phyloP scores from a whole-genome alignment of 2,329 filamentous ascomycete species.

The Hymenoscyphus fraxineus region DNA sequence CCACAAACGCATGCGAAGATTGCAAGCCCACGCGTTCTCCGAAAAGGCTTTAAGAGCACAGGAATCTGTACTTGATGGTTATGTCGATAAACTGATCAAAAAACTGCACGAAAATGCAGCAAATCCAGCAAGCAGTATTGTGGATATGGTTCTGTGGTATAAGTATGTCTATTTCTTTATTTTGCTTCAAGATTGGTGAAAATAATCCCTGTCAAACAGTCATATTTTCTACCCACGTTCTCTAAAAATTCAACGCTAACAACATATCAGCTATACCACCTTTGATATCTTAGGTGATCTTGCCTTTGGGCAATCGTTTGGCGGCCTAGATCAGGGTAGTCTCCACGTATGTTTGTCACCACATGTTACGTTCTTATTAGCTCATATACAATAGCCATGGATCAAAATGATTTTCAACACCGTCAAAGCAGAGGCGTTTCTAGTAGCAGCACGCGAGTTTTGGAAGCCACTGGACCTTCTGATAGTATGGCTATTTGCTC shows the following conservation, averaged over 20 bases:
- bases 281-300: slow-evolving; percentile 40
- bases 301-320: slow-evolving; percentile 33
- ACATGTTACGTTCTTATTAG: background rate
- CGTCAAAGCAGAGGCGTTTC: background rate
- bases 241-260: background rate
- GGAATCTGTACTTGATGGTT: slow-evolving; percentile 22
- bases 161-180: background rate
- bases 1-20: slow-evolving; percentile 32
- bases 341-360: background rate
- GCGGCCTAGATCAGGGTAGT: slow-evolving; percentile 23
- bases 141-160: slow-evolving; percentile 5
- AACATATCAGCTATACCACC: slow-evolving; percentile 22
- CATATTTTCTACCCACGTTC: background rate
- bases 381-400: background rate
- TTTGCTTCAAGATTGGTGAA: background rate
- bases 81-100: slow-evolving; percentile 7
- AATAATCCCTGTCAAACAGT: background rate
- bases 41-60: slow-evolving; percentile 34
- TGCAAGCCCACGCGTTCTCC: slow-evolving; percentile 34
- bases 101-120: slow-evolving; percentile 29
- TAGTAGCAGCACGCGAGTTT: background rate
- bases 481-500: background rate
- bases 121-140: background rate
- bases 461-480: background rate
- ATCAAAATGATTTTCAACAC: background rate